Evolutionary conservation across 1,284 basidiomycete species (phyloP).

Genomic region (Thecaphora thlaspeos): DNA sequence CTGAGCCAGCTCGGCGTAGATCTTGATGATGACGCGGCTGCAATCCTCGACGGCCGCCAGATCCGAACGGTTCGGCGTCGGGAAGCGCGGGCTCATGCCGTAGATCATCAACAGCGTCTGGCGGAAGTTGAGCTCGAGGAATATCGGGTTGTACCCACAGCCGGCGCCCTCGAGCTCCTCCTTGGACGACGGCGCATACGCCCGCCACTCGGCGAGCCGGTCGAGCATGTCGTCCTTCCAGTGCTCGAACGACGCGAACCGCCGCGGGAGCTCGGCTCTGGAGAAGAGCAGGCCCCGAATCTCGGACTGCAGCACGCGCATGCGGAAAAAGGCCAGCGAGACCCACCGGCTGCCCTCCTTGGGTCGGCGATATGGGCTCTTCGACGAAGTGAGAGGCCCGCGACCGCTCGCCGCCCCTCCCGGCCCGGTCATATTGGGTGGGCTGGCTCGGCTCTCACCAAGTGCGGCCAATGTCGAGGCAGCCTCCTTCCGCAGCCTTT

Average conservation of each 20-base stretch:
- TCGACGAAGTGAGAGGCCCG: neutral
- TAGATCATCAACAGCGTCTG: constrained; percentile 40
- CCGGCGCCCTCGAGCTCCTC: constrained; percentile 22
- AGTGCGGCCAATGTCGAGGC: constrained; percentile 30
- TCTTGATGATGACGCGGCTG: constrained; percentile 40
- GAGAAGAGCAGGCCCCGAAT: constrained; percentile 34
- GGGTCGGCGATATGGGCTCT: constrained; percentile 2
- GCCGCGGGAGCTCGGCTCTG: constrained; percentile 35
- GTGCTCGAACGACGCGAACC: constrained; percentile 23
- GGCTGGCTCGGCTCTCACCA: constrained; percentile 4
- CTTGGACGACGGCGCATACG: constrained; percentile 32
- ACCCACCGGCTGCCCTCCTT: constrained; percentile 34
- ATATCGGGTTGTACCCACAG: constrained; percentile 39
- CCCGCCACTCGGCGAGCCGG: constrained; percentile 28
- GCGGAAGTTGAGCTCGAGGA: constrained; percentile 40
- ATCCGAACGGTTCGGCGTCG: constrained; percentile 26
- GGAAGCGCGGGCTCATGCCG: constrained; percentile 32
- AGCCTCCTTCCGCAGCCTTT: constrained; percentile 25
- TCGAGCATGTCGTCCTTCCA: constrained; percentile 37
- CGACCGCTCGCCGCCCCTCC: too few species aligned
- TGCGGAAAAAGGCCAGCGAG: constrained; percentile 34
- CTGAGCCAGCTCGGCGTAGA: constrained; percentile 36
- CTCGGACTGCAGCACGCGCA: constrained; percentile 35
- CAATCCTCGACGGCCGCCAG: constrained; percentile 33
- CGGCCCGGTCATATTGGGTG: too few species aligned